Base-by-base conservation (phyloP, 1,139 yeast genomes). In the Suhomyces wounanorum region DNA sequence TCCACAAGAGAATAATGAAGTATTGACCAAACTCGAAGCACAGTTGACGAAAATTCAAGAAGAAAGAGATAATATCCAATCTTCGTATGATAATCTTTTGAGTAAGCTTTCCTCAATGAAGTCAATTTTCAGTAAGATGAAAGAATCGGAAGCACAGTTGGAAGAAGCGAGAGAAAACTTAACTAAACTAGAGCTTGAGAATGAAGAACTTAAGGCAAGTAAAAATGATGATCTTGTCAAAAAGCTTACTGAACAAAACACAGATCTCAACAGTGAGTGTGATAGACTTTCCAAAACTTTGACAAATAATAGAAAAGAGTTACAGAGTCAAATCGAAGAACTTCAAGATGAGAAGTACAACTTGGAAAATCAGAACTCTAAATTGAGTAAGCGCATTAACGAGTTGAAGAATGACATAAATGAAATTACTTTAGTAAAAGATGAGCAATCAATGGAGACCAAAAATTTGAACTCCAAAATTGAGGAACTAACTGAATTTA, bases 71-170 rank as follows among this genome's bases (percentile, higher is more conserved):
- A 82, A 83, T 36, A 78, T 83, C 28, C 87, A 88, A 58, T 77
- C 80, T 9, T 88, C 87, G 54, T 90, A 92, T 64, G 89, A 90
- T 57, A 77, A 79, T n/a, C 72, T 94, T 18, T 71, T 91, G 52
- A 86, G 84, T 55, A 82, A 89, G 63, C 74, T 94, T 31, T 82
- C 96, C 1, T 83, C 89, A 2, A 90, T 94, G 89, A 90, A 89
- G 62, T 72, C 87, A 0, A 79, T 87, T 2, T 87, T 88, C 64
- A 79, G 78, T 51, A 86, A 87, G 58, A 85, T 87, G 90, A 87
- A 87, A 62, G 85, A 83, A 53, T 77, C 95, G 0, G 87, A 94
- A 57, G 76, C 77, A 9, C 96, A 90, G 57, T 73, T 91, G 39
- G 87, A 84, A 46, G 55, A 51, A 40, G 72, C 84, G 0, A 83